Evolutionary conservation across 225 moss, liverwort and hornwort genomes (phyloP).

Genomic region (Polytrichum commune): DNA sequence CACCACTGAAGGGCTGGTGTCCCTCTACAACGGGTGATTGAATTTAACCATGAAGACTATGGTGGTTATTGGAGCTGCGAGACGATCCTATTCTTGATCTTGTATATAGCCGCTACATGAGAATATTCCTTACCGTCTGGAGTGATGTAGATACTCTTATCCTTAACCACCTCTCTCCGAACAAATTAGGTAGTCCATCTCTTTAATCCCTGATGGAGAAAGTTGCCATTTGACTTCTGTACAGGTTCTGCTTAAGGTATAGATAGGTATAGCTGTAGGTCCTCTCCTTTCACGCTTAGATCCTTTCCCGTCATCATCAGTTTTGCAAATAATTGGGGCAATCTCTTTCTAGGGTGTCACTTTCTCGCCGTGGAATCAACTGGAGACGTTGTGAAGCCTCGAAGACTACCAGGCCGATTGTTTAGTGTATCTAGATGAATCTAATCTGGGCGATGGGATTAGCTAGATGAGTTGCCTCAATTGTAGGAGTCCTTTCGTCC

Average conservation of each 20-base stretch:
- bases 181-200: constrained; percentile 2
- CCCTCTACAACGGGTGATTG: constrained; percentile 8
- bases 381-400: background rate
- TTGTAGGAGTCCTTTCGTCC: background rate
- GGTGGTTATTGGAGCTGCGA: constrained; percentile 7
- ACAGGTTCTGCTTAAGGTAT: constrained; percentile 9
- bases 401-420: constrained; percentile 2
- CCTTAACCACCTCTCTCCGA: constrained; percentile 3
- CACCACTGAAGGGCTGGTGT: constrained; percentile 14
- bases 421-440: constrained; percentile 8
- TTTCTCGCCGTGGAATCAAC: constrained; percentile 2
- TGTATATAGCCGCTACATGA: constrained; percentile 3
- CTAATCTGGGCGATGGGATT: background rate
- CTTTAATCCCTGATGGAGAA: background rate
- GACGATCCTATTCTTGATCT: background rate
- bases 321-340: constrained; percentile 9
- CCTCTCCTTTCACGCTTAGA: background rate
- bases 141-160: constrained; percentile 5
- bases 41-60: constrained; percentile 1
- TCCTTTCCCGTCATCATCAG: background rate
- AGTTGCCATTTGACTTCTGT: constrained; percentile 13
- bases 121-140: background rate
- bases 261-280: constrained; percentile 2
- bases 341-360: constrained; percentile 2
- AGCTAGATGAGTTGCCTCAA: constrained; percentile 11